These are phyloP conservation scores for Akanthomyces lecanii DNA, from an alignment of 2,329 filamentous ascomycete genomes.

Conservation along the genomic window DNA sequence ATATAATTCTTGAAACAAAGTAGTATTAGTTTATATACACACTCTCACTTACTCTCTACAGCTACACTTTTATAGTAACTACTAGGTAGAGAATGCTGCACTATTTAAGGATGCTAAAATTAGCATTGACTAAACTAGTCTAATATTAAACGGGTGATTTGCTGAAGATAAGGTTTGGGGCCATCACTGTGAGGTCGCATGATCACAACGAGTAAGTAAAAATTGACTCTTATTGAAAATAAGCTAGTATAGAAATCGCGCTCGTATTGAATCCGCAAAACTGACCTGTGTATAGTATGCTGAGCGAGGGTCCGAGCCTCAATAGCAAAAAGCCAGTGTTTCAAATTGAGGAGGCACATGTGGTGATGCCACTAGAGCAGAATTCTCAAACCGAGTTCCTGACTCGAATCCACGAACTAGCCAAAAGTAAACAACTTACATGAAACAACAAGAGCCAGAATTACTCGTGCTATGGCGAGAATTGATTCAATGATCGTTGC, in stretches of 20 bases:
- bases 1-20: neutral
- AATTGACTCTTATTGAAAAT: neutral
- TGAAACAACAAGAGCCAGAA: neutral
- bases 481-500: neutral
- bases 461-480: neutral
- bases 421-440: neutral
- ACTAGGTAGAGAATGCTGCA: neutral
- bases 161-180: neutral
- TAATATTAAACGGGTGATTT: neutral
- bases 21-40: neutral
- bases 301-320: neutral
- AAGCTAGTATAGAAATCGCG: too few species aligned
- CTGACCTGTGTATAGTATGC: neutral
- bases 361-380: neutral
- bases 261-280: too few species aligned
- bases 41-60: neutral
- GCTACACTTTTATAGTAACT: neutral
- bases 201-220: neutral
- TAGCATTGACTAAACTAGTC: neutral
- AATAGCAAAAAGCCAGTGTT: neutral
- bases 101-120: neutral
- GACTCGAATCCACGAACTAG: neutral
- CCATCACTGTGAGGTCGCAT: neutral
- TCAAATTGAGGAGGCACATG: neutral
- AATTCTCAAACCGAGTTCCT: neutral